phyloP scores from a whole-genome alignment of 1,284 basidiomycete genomes.

The Cryptococcus depauperatus region DNA sequence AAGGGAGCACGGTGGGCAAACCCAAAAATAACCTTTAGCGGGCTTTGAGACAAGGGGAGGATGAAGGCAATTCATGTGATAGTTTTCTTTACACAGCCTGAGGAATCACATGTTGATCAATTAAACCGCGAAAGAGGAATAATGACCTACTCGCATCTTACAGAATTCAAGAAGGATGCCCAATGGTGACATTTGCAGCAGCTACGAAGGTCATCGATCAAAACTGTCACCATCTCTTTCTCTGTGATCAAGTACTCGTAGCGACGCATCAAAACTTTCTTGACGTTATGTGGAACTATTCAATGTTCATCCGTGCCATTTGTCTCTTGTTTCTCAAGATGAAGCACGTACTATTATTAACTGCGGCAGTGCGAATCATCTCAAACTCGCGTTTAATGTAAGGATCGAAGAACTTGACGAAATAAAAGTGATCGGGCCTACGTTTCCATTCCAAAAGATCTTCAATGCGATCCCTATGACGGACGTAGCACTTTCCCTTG shows the following conservation, averaged over 20 bases:
- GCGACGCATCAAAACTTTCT: conserved; percentile 63
- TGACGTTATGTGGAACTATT: conserved; percentile 68
- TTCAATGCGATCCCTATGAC: conserved; percentile 87
- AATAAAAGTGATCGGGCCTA: conserved; percentile 90
- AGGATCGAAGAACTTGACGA: conserved; percentile 86
- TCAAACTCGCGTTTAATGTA: conserved; percentile 99
- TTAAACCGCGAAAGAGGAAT: neutral
- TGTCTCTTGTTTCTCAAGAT: neutral
- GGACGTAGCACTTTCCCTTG: conserved; percentile 82
- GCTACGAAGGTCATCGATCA: conserved; percentile 75
- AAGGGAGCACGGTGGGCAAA: conserved; percentile 84
- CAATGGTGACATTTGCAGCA: conserved; percentile 79
- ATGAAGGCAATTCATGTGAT: conserved; percentile 89
- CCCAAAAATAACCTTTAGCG: conserved; percentile 95
- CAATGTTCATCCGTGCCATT: neutral
- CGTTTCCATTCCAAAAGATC: conserved; percentile 93
- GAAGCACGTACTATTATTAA: conserved; percentile 70
- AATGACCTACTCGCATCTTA: conserved; percentile 65
- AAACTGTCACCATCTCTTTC: conserved; percentile 80
- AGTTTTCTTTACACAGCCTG: conserved; percentile 77
- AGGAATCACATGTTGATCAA: neutral
- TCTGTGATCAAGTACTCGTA: conserved; percentile 91
- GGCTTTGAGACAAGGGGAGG: conserved; percentile 93
- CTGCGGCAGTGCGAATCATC: conserved; percentile 75
- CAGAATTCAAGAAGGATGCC: conserved; percentile 69